Percentiles rank a stretch among this genome's conserved stretches.
Conservation (phyloP, 2,329 filamentous ascomycete species). For the Fusarium odoratissimum region DNA sequence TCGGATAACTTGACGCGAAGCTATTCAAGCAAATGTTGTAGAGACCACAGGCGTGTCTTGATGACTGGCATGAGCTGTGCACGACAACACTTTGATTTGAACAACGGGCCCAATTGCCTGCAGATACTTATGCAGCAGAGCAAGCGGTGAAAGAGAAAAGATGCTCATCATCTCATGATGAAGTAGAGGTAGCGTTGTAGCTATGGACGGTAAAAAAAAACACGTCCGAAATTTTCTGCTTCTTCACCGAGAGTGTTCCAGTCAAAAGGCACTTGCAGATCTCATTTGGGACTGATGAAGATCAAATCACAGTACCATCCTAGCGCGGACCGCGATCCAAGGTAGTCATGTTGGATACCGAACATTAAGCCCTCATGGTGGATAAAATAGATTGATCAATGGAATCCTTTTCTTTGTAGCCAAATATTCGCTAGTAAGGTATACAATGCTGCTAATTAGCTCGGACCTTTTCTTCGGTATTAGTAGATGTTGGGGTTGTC, state of each 20-base stretch:
- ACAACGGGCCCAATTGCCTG: conserved; percentile 29
- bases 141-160: conserved; percentile 42
- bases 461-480: neutral
- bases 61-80: conserved; percentile 26
- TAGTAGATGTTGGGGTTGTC: conserved; percentile 1
- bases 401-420: conserved; percentile 12
- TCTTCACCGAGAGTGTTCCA: conserved; percentile 11
- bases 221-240: neutral
- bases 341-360: conserved; percentile 14
- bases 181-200: conserved; percentile 14
- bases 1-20: conserved; percentile 18
- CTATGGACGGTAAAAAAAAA: neutral
- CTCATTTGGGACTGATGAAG: conserved; percentile 25
- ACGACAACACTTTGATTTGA: conserved; percentile 24
- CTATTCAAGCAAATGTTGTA: conserved; percentile 12
- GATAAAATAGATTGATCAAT: conserved; percentile 25
- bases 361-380: conserved; percentile 22
- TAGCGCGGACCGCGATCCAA: conserved; percentile 28
- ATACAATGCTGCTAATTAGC: neutral
- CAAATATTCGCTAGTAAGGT: conserved; percentile 5
- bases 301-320: conserved; percentile 22
- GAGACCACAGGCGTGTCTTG: conserved; percentile 35
- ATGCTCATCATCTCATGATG: conserved; percentile 22
- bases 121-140: conserved; percentile 39
- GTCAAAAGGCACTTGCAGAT: conserved; percentile 22